Base-by-base conservation (phyloP, 306 rosid species). In the Vigna nakashimae region DNA sequence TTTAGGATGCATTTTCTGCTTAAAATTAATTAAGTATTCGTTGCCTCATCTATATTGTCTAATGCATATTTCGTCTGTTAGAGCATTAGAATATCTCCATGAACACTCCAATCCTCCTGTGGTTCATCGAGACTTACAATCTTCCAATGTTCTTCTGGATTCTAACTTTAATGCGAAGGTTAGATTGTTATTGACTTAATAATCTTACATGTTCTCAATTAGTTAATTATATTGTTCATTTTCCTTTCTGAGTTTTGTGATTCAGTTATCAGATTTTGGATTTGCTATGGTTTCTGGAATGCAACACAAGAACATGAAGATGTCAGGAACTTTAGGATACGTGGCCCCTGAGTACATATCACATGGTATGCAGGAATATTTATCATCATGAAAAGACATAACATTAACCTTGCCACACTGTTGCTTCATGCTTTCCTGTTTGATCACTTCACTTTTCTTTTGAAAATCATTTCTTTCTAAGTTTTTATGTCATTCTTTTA, bases 1-100 rank as follows among this genome's bases (percentile, higher is more conserved):
- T 80, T 72, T 66, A 46, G 60, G 65, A 42, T 9, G 6, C 74
- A 30, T 51, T 45, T 48, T 57, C 18, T 62, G 10, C 57, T 75
- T 7, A n/a, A 62, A 24, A 18, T 32, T 80, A 48, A 22, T 58
- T 73, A 38, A 51, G 4, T 15, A 50, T 38, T 17, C 1, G 30
- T 57, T 65, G 46, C 73, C 55, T 71, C 18, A 66, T 60, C 43
- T 48, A 76, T 67, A 56, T 17, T 68, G 49, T 60, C 58, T 67
- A 22, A 56, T 65, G 51, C 68, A 67, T 77, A 24, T 55, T 77
- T 59, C 28, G 36, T 82, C 56, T 82, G 52, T 34, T 76, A 94
- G 98, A 82, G 98, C 94, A 50, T 77, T 94, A 82, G 97, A 94
- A 80, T 89, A 89, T 87, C 97, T 94, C 76, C 97, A 94, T 7